phyloP scores from a whole-genome alignment of 2,329 filamentous ascomycete genomes.

The Metarhizium anisopliae region DNA sequence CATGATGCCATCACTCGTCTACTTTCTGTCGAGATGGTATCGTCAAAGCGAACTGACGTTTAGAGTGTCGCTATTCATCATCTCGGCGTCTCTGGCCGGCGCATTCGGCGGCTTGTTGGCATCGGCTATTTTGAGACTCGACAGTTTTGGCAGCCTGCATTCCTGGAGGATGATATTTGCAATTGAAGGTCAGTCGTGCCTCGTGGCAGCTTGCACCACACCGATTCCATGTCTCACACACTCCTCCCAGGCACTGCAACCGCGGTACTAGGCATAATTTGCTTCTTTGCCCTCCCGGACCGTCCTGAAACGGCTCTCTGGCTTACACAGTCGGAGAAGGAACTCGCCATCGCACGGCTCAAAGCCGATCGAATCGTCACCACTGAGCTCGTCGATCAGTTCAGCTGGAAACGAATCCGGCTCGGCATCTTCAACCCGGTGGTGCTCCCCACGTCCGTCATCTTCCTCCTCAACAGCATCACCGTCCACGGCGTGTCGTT shows the following conservation, averaged over 20 bases:
- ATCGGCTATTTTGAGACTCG: slow-evolving; percentile 51
- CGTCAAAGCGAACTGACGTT: slow-evolving; percentile 53
- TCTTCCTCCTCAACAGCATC: slow-evolving; percentile 59
- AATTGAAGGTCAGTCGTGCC: slow-evolving; percentile 38
- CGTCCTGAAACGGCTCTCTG: slow-evolving; percentile 57
- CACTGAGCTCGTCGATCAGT: slow-evolving; percentile 46
- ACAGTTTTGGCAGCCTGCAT: slow-evolving; percentile 43
- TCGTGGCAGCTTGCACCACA: not conserved
- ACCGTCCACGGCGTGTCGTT: slow-evolving; percentile 65
- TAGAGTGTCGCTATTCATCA: slow-evolving; percentile 54
- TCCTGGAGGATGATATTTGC: slow-evolving; percentile 64
- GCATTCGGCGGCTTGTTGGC: slow-evolving; percentile 59
- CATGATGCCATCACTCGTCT: slow-evolving; percentile 57
- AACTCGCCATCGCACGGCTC: slow-evolving; percentile 52
- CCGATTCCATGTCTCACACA: not conserved
- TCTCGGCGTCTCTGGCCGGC: slow-evolving; percentile 56
- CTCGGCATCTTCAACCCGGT: slow-evolving; percentile 57
- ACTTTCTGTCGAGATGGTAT: slow-evolving; percentile 58
- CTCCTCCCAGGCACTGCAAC: slow-evolving; percentile 44
- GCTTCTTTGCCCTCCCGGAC: slow-evolving; percentile 56
- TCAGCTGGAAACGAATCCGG: slow-evolving; percentile 50
- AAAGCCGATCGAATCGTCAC: slow-evolving; percentile 47
- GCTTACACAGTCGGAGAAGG: slow-evolving; percentile 54
- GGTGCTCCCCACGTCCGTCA: slow-evolving; percentile 36
- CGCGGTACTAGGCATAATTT: slow-evolving; percentile 40